phyloP scores from a whole-genome alignment of 2,329 filamentous ascomycete species.

The Colletotrichum eremochloae region DNA sequence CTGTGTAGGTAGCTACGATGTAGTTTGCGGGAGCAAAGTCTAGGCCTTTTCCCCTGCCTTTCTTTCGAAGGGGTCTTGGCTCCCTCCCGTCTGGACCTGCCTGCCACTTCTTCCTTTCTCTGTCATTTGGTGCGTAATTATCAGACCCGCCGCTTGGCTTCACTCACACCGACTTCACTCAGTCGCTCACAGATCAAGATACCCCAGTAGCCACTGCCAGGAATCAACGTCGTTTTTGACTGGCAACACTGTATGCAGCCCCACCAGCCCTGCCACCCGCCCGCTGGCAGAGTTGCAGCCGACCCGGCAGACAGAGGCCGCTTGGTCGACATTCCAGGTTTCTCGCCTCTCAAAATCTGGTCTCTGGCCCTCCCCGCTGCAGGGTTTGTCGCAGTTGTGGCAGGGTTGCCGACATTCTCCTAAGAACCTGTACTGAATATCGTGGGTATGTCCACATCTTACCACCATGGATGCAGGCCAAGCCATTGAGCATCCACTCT shows the following conservation, averaged over 20 bases:
- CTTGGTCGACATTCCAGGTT: constrained; percentile 34
- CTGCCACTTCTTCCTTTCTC: neutral
- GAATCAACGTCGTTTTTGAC: constrained; percentile 28
- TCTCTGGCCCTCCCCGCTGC: constrained; percentile 27
- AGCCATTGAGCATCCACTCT: constrained; percentile 21
- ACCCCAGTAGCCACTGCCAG: constrained; percentile 18
- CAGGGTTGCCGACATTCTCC: constrained; percentile 4
- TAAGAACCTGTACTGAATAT: neutral
- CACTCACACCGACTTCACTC: neutral
- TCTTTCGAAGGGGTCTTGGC: neutral
- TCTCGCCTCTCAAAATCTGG: constrained; percentile 29
- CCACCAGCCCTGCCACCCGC: constrained; percentile 27
- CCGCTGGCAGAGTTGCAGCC: constrained; percentile 35
- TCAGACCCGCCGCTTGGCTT: neutral
- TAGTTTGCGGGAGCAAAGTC: neutral
- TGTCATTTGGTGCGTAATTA: neutral
- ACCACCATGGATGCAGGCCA: neutral
- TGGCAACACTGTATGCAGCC: constrained; percentile 24
- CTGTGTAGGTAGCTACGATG: too few species aligned
- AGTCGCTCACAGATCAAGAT: neutral
- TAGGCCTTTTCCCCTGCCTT: neutral
- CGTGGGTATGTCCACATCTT: neutral
- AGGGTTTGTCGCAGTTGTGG: constrained; percentile 23
- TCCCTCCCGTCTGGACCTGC: constrained; percentile 19
- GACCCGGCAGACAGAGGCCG: constrained; percentile 28